Conservation (phyloP, 169 alveolate genomes). For the Plasmodium vivax region DNA sequence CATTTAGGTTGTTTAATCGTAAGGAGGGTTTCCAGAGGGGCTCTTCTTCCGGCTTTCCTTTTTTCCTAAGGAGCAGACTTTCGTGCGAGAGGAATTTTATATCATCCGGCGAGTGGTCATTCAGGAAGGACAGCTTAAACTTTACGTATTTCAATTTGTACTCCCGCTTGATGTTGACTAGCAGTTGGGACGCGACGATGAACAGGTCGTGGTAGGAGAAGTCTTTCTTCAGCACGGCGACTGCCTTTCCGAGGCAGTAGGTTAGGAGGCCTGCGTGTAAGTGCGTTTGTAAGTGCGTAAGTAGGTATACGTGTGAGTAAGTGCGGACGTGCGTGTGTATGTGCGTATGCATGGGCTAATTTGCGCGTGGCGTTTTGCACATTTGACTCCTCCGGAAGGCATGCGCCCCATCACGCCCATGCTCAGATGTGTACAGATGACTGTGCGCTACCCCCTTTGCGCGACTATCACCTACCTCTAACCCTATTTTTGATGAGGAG, state of each 20-base stretch:
- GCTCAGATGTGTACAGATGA: background rate
- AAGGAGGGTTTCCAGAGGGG: conserved; percentile 69
- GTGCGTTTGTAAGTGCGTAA: background rate
- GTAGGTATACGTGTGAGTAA: background rate
- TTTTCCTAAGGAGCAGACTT: conserved; percentile 42
- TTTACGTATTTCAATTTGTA: conserved; percentile 56
- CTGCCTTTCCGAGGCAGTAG: conserved; percentile 56
- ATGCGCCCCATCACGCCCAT: background rate
- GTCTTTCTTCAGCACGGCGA: conserved; percentile 13
- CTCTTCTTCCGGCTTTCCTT: conserved; percentile 33
- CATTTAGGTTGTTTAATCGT: conserved; percentile 25
- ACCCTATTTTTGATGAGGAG: conserved; percentile 15
- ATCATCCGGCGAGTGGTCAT: conserved; percentile 72
- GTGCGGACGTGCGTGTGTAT: background rate
- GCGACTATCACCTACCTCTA: conserved; percentile 19
- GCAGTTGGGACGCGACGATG: conserved; percentile 44
- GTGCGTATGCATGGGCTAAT: background rate
- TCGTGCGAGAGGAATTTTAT: conserved; percentile 73
- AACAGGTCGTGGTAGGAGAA: conserved; percentile 70
- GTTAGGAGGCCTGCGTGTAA: conserved; percentile 47
- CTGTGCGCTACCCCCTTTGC: background rate
- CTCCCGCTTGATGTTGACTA: conserved; percentile 37
- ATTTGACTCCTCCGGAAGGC: background rate
- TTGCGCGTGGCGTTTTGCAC: background rate
- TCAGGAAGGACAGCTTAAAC: conserved; percentile 58